Evolutionary conservation across 2,329 filamentous ascomycete genomes (phyloP).

Genomic region (Beauveria sp.): DNA sequence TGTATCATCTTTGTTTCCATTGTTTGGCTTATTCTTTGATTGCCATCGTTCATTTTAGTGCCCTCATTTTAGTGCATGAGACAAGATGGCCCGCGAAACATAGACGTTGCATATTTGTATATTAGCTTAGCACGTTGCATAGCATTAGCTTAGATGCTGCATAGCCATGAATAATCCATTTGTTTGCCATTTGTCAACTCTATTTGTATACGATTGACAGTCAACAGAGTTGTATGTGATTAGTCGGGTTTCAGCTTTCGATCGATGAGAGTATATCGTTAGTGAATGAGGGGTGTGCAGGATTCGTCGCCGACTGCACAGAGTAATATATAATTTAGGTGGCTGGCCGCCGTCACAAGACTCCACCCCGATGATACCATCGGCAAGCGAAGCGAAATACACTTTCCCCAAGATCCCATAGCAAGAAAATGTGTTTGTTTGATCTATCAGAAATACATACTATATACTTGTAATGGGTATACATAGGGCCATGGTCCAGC

Average conservation of each 20-base stretch:
- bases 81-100: background rate
- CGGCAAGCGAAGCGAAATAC: background rate
- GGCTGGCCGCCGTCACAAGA: background rate
- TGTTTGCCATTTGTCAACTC: no score
- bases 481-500: background rate
- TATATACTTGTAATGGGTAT: slow-evolving; percentile 2
- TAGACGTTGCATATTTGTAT: background rate
- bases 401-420: background rate
- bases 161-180: background rate
- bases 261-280: no score
- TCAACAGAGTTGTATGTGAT: no score
- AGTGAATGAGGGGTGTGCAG: no score
- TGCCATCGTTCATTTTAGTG: background rate
- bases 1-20: background rate
- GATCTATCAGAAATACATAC: background rate
- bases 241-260: no score
- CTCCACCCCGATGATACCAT: background rate
- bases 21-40: background rate
- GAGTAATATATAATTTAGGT: background rate
- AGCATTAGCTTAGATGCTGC: background rate
- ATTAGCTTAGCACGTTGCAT: background rate
- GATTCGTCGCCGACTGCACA: no score
- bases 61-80: background rate
- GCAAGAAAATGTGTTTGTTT: background rate
- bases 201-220: no score